These are phyloP conservation scores for Chaetoscypha palmicola DNA, from an alignment of 2,329 filamentous ascomycete species.

Conservation along the genomic window DNA sequence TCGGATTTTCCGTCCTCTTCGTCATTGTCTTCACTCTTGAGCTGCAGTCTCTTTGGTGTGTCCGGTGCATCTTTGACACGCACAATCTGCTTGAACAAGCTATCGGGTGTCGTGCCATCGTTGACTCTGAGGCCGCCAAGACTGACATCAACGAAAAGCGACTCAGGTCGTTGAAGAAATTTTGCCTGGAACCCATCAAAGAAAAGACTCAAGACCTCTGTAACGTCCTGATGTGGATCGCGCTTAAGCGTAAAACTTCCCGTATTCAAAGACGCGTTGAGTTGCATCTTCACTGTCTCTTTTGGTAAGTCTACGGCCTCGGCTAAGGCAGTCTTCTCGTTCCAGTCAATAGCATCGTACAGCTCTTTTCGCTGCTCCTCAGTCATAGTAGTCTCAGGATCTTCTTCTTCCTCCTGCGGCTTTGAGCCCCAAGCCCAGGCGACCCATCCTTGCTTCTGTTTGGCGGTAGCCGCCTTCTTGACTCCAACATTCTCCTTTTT, in stretches of 20 bases:
- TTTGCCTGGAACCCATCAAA: constrained; percentile 95
- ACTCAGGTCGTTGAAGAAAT: constrained; percentile 83
- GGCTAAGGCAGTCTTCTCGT: constrained; percentile 85
- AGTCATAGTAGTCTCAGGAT: constrained; percentile 80
- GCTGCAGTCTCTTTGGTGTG: constrained; percentile 32
- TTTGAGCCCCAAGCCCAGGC: constrained; percentile 88
- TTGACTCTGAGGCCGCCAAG: constrained; percentile 91
- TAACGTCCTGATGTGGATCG: constrained; percentile 68
- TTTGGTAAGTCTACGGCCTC: constrained; percentile 84
- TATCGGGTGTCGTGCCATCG: constrained; percentile 88
- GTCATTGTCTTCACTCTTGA: constrained; percentile 34
- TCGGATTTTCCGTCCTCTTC: constrained; percentile 32
- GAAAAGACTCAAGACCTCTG: constrained; percentile 80
- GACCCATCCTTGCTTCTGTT: constrained; percentile 76
- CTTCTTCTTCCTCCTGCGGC: constrained; percentile 49
- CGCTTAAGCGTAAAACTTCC: constrained; percentile 93
- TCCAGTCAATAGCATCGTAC: constrained; percentile 96
- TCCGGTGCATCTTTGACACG: constrained; percentile 81
- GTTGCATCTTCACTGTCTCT: constrained; percentile 85
- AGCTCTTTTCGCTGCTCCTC: constrained; percentile 95
- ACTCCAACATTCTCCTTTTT: constrained; percentile 90
- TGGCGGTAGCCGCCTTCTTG: constrained; percentile 55
- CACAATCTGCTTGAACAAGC: constrained; percentile 89
- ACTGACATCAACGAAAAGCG: constrained; percentile 78
- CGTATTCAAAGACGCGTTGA: constrained; percentile 88